Percentiles rank a stretch among this genome's conserved stretches.
These are phyloP conservation scores for Lotus japonicus DNA, from an alignment of 306 rosid genomes.

Conservation along the genomic window DNA sequence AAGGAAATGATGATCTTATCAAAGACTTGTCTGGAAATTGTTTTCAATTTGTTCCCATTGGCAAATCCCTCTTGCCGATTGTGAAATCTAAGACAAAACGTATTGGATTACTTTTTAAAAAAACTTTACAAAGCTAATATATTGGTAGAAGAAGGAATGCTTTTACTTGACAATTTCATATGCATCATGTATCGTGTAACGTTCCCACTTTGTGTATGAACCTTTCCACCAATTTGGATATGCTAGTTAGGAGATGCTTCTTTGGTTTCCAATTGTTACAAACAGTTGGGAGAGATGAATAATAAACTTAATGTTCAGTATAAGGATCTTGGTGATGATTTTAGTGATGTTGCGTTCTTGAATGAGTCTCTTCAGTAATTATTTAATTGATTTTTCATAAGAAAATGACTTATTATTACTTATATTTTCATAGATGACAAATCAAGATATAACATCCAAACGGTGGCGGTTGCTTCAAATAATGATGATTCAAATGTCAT, in stretches of 20 bases:
- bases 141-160: conserved; percentile 4
- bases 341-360: too few species aligned
- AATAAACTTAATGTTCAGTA: too few species aligned
- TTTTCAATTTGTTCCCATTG: neutral
- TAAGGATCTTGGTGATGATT: too few species aligned
- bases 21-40: neutral
- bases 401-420: too few species aligned
- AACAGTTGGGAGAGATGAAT: neutral
- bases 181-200: conserved; percentile 87
- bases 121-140: conserved; percentile 3
- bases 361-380: too few species aligned
- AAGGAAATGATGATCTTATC: neutral
- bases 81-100: neutral
- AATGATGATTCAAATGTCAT: too few species aligned
- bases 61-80: neutral
- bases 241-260: conserved; percentile 3
- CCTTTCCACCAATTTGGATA: conserved; percentile 89
- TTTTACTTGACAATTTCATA: conserved; percentile 85
- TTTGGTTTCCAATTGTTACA: conserved; percentile 15
- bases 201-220: conserved; percentile 78
- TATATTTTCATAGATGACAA: too few species aligned
- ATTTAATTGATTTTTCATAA: too few species aligned
- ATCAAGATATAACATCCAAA: too few species aligned
- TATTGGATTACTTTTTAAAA: neutral
- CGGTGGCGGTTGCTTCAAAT: too few species aligned